phyloP scores from a whole-genome alignment of 2,329 filamentous ascomycete genomes.

The Arthrinium puccinioides region DNA sequence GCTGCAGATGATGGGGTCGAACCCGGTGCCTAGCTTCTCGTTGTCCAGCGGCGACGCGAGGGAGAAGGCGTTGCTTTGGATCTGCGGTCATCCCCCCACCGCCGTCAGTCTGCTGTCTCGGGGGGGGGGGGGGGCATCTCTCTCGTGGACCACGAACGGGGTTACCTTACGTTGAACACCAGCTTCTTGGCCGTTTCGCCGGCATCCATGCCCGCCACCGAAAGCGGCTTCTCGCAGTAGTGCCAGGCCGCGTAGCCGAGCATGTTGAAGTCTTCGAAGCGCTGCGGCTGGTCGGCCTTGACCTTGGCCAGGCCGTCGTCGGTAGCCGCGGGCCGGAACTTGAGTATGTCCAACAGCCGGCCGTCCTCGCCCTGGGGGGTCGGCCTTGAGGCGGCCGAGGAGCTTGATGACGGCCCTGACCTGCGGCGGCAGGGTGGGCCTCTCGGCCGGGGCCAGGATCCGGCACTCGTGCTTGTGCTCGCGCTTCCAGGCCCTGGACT shows the following conservation, averaged over 20 bases:
- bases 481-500: slow-evolving; percentile 19
- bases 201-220: slow-evolving; percentile 7
- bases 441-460: slow-evolving; percentile 13
- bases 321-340: slow-evolving; percentile 11
- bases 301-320: slow-evolving; percentile 9
- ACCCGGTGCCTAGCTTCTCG: slow-evolving; percentile 12
- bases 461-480: slow-evolving; percentile 22
- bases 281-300: slow-evolving; percentile 10
- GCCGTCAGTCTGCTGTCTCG: background rate
- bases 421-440: slow-evolving; percentile 11
- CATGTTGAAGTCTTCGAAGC: slow-evolving; percentile 12
- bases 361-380: slow-evolving; percentile 7
- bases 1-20: slow-evolving; percentile 18
- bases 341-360: slow-evolving; percentile 10
- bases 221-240: slow-evolving; percentile 12
- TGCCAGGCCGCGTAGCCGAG: slow-evolving; percentile 14
- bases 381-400: slow-evolving; percentile 15
- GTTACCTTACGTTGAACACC: slow-evolving; percentile 14
- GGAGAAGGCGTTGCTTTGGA: slow-evolving; percentile 11
- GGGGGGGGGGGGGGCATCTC: too few relatives aligned
- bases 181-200: slow-evolving; percentile 9
- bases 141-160: too few relatives aligned
- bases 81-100: slow-evolving; percentile 6
- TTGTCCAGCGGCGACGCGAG: slow-evolving; percentile 15
- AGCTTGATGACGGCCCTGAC: slow-evolving; percentile 18